These are phyloP conservation scores for Singerocomus rubriflavus DNA, from an alignment of 1,284 basidiomycete genomes.

Conservation along the genomic window DNA sequence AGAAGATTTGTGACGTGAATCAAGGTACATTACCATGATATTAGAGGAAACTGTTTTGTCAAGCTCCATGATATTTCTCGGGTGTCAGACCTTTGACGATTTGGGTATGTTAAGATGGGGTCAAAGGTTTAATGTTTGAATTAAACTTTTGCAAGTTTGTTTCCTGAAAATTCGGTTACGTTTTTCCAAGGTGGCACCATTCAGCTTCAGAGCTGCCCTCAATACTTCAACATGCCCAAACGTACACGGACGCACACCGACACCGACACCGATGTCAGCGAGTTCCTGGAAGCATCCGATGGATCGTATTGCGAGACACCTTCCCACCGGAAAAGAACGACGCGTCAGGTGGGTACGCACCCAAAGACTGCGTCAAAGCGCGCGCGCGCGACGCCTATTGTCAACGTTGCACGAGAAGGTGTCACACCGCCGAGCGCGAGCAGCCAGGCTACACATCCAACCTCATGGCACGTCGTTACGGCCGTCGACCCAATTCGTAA, in stretches of 20 bases:
- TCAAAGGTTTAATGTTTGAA: too few species aligned
- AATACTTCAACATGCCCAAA: conserved; percentile 23
- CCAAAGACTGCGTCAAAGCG: conserved; percentile 16
- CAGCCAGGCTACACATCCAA: conserved; percentile 20
- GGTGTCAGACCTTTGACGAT: too few species aligned
- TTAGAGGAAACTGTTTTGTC: too few species aligned
- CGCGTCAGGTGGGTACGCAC: conserved; percentile 15
- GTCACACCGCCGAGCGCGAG: not conserved
- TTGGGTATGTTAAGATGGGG: too few species aligned
- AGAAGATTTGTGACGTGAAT: too few species aligned
- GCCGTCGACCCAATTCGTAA: conserved; percentile 39
- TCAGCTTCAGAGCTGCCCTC: not conserved
- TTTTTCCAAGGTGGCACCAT: too few species aligned
- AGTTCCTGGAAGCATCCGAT: conserved; percentile 20
- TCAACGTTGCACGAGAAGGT: not conserved
- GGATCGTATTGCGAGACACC: conserved; percentile 15
- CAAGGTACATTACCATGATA: too few species aligned
- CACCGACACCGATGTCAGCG: conserved; percentile 11
- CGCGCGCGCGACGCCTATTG: not conserved
- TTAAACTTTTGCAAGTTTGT: too few species aligned
- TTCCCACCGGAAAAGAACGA: conserved; percentile 12
- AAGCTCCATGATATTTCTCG: too few species aligned
- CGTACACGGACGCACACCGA: conserved; percentile 10
- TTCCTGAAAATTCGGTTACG: too few species aligned
- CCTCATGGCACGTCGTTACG: conserved; percentile 35